Conservation (phyloP, 148 eudicot species). For the Pharnaceum exiguum region DNA sequence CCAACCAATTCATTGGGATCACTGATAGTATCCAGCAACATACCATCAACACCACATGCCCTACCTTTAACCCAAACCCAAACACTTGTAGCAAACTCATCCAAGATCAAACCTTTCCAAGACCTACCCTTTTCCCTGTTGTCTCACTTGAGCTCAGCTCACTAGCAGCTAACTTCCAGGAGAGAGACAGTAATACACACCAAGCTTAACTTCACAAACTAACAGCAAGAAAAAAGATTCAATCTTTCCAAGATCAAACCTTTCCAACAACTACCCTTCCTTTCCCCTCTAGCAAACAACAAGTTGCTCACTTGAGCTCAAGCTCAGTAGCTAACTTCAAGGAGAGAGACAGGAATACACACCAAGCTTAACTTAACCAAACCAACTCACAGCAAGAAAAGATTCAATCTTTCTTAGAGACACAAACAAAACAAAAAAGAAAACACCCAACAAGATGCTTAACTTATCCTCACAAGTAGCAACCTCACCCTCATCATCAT, state of each 20-base stretch:
- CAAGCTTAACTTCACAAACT: slow-evolving; percentile 25
- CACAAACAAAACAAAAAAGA: neutral
- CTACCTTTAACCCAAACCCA: slow-evolving; percentile 70
- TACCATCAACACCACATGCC: slow-evolving; percentile 55
- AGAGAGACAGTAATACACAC: slow-evolving; percentile 5
- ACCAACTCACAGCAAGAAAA: slow-evolving; percentile 16
- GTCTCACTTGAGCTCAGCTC: slow-evolving; percentile 5
- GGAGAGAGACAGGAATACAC: neutral
- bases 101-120: slow-evolving; percentile 29
- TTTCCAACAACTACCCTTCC: slow-evolving; percentile 23
- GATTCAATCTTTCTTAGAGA: slow-evolving; percentile 14
- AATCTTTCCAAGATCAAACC: slow-evolving; percentile 7
- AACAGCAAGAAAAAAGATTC: slow-evolving; percentile 8
- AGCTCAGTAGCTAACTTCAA: slow-evolving; percentile 2
- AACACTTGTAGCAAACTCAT: slow-evolving; percentile 71
- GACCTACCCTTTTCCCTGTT: too few relatives aligned
- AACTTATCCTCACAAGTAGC: slow-evolving; percentile 11
- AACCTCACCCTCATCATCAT: slow-evolving; percentile 1
- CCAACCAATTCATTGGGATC: slow-evolving; percentile 67
- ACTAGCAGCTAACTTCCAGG: neutral
- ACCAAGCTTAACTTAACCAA: slow-evolving; percentile 26
- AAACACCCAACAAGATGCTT: slow-evolving; percentile 18
- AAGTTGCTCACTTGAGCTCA: slow-evolving; percentile 6
- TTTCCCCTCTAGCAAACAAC: too few relatives aligned
- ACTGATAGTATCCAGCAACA: slow-evolving; percentile 66